These are phyloP conservation scores for Auxenochlorella protothecoides DNA, from an alignment of 139 green algal species.

Conservation along the genomic window DNA sequence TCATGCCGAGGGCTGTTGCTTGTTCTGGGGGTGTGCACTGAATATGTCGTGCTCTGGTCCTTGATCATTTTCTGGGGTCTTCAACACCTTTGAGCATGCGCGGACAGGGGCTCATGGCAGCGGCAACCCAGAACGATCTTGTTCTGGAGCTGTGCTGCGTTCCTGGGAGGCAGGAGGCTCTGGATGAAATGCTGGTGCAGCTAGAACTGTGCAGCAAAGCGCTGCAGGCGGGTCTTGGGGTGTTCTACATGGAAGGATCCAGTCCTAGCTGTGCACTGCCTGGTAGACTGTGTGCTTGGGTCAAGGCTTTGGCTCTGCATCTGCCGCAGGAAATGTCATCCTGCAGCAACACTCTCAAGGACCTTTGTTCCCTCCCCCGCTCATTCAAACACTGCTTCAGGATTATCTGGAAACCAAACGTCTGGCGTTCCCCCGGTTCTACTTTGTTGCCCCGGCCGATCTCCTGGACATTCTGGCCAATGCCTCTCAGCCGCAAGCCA, in stretches of 20 bases:
- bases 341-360: too few species aligned
- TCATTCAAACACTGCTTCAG: slow-evolving; percentile 18
- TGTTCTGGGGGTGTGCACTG: neutral
- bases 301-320: too few species aligned
- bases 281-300: too few species aligned
- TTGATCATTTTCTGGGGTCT: too few species aligned
- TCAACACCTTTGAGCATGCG: too few species aligned
- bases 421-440: slow-evolving; percentile 86
- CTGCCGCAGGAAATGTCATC: too few species aligned
- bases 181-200: slow-evolving; percentile 74
- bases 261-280: too few species aligned
- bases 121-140: slow-evolving; percentile 27
- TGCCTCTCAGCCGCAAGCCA: slow-evolving; percentile 70
- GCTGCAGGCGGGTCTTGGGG: slow-evolving; percentile 41
- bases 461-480: slow-evolving; percentile 88
- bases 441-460: slow-evolving; percentile 84
- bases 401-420: slow-evolving; percentile 90
- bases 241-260: neutral
- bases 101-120: slow-evolving; percentile 63
- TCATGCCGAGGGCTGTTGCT: slow-evolving; percentile 2
- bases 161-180: slow-evolving; percentile 71
- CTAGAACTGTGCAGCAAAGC: slow-evolving; percentile 92
- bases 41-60: slow-evolving; percentile 32
- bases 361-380: too few species aligned
- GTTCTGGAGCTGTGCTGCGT: slow-evolving; percentile 84